Conservation (phyloP, 345 rosid species). For the Eucalyptus globulus region DNA sequence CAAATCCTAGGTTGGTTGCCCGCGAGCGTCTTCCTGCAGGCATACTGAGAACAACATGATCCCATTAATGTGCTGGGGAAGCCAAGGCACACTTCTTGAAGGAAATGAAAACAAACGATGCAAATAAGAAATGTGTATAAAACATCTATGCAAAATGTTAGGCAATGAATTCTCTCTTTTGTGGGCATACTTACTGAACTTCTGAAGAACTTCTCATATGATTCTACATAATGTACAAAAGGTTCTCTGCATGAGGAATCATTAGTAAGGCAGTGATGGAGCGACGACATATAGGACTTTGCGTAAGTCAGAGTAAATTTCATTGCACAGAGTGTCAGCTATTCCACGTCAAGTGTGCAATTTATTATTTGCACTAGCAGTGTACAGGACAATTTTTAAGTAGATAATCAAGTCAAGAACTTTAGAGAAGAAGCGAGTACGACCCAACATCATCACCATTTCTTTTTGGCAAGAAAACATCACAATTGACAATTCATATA, state of each 20-base stretch:
- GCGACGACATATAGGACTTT: background rate
- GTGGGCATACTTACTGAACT: background rate
- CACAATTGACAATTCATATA: too few relatives aligned
- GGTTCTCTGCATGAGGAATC: background rate
- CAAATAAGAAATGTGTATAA: background rate
- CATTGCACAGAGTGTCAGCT: too few relatives aligned
- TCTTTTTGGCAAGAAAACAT: background rate
- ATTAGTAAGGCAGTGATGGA: background rate
- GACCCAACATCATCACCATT: background rate
- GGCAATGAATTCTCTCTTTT: background rate
- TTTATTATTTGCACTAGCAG: too few relatives aligned
- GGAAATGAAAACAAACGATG: background rate
- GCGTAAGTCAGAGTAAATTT: too few relatives aligned
- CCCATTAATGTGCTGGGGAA: background rate
- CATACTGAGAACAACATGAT: constrained; percentile 43
- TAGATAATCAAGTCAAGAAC: background rate
- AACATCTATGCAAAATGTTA: background rate
- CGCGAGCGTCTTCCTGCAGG: constrained; percentile 97
- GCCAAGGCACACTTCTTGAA: background rate
- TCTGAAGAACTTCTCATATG: background rate
- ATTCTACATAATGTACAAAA: background rate
- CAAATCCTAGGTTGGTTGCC: constrained; percentile 93
- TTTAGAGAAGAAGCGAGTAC: background rate
- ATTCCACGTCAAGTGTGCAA: too few relatives aligned
- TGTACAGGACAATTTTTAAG: background rate